A percentile compares a stretch with the other conserved stretches of the same genome.
Conservation (phyloP, 2,329 filamentous ascomycete genomes). For the Exophiala mesophila region DNA sequence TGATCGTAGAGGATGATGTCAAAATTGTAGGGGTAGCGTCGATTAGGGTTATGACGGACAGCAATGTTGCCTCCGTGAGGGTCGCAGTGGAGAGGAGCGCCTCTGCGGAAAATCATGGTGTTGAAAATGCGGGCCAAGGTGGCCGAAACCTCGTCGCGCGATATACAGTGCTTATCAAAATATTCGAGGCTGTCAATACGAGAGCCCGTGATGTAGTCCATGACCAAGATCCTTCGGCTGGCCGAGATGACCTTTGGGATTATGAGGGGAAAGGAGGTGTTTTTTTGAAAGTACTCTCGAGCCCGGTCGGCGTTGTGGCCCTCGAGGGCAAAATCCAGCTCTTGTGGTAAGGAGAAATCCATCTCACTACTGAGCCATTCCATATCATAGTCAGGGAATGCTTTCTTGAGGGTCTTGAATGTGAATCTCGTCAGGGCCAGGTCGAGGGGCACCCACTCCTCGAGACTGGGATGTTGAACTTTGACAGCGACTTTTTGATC, state of each 20-base stretch:
- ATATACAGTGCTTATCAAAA: constrained; percentile 78
- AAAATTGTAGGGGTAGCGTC: constrained; percentile 66
- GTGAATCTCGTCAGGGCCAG: constrained; percentile 81
- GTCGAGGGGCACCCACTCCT: constrained; percentile 86
- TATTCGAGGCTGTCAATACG: constrained; percentile 86
- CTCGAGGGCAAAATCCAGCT: constrained; percentile 84
- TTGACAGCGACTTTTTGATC: constrained; percentile 91
- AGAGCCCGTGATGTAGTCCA: constrained; percentile 85
- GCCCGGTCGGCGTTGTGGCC: constrained; percentile 77
- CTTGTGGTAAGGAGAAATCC: constrained; percentile 82
- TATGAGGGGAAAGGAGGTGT: constrained; percentile 72
- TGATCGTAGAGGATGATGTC: constrained; percentile 96
- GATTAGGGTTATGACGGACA: constrained; percentile 67
- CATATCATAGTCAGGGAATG: constrained; percentile 96
- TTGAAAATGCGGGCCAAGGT: constrained; percentile 91
- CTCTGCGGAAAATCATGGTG: constrained; percentile 95
- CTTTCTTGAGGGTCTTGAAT: constrained; percentile 81
- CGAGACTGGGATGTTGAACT: constrained; percentile 84
- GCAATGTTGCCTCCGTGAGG: constrained; percentile 96
- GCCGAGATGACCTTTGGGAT: constrained; percentile 90
- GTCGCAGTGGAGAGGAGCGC: constrained; percentile 89
- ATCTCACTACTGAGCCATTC: constrained; percentile 95
- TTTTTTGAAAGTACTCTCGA: constrained; percentile 70
- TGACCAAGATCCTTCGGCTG: constrained; percentile 82
- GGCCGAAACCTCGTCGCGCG: constrained; percentile 91